Evolutionary conservation across 495 filamentous ascomycete genomes (phyloP).

Genomic region (Xylaria cubensis): DNA sequence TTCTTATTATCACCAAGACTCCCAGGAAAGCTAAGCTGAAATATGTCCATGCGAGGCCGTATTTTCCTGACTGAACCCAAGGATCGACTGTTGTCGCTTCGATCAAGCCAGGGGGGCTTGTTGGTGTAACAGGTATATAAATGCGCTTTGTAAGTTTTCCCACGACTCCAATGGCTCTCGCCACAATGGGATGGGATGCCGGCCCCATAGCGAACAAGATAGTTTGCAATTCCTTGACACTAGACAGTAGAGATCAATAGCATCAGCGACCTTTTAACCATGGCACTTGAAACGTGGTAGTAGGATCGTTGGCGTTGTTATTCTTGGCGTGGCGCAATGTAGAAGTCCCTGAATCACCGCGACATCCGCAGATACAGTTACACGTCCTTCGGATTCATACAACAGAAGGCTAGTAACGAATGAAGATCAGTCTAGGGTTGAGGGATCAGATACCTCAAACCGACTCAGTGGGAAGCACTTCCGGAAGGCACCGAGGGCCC

Average conservation of each 20-base stretch:
- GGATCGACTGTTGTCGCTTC: conserved; percentile 80
- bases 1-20: conserved; percentile 66
- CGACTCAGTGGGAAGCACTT: conserved; percentile 40
- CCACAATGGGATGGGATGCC: conserved; percentile 26
- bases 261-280: conserved; percentile 19
- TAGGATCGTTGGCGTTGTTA: neutral
- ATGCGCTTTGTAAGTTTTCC: conserved; percentile 71
- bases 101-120: conserved; percentile 71
- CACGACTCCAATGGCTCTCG: conserved; percentile 39
- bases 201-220: conserved; percentile 26
- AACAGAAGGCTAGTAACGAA: neutral
- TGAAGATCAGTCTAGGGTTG: conserved; percentile 22
- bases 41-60: conserved; percentile 86
- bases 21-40: conserved; percentile 76
- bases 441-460: conserved; percentile 56
- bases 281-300: conserved; percentile 15
- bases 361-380: neutral
- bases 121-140: conserved; percentile 71
- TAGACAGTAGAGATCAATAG: conserved; percentile 24
- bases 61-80: conserved; percentile 82
- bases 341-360: neutral
- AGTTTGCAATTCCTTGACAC: conserved; percentile 21
- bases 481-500: conserved; percentile 36
- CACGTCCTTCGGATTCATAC: neutral
- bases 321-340: neutral